Evolutionary conservation across 1,284 basidiomycete genomes (phyloP).

Genomic region (Flammula alnicola): DNA sequence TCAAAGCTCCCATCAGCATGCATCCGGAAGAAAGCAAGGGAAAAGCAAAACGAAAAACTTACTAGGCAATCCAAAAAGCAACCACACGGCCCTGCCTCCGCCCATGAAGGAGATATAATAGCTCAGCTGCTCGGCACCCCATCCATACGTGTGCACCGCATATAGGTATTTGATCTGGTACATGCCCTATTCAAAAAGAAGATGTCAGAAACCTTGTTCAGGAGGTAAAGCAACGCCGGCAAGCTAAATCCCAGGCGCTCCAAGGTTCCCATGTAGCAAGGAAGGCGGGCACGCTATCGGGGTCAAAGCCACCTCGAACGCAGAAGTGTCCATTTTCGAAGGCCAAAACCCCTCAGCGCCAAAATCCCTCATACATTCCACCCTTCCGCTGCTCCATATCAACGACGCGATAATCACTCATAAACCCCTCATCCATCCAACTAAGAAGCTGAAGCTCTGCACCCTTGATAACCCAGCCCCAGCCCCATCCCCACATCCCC

Average conservation of each 20-base stretch:
- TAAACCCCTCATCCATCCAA: too few relatives aligned
- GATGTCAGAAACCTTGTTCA: neutral
- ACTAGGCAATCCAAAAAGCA: conserved; percentile 55
- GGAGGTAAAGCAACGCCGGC: neutral
- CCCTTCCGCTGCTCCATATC: too few relatives aligned
- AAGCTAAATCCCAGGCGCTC: neutral
- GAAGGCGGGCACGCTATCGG: neutral
- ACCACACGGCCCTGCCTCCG: conserved; percentile 45
- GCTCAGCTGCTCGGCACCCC: conserved; percentile 51
- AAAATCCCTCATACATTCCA: neutral
- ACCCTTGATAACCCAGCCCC: neutral
- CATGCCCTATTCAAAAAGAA: conserved; percentile 41
- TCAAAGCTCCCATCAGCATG: neutral
- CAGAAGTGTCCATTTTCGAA: conserved; percentile 12
- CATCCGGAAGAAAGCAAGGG: too few relatives aligned
- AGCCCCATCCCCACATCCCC: neutral
- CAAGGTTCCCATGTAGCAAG: neutral
- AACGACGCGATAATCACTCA: too few relatives aligned
- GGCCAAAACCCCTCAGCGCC: conserved; percentile 6
- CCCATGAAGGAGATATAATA: conserved; percentile 58
- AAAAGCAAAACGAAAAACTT: conserved; percentile 20
- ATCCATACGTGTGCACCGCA: conserved; percentile 53
- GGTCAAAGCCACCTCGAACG: neutral
- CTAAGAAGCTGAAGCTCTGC: too few relatives aligned
- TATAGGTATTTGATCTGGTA: conserved; percentile 61